A percentile compares a stretch with the other conserved stretches of the same genome.
phyloP scores from a whole-genome alignment of 176 grass and related monocot genomes.

The Pontederia crassipes region DNA sequence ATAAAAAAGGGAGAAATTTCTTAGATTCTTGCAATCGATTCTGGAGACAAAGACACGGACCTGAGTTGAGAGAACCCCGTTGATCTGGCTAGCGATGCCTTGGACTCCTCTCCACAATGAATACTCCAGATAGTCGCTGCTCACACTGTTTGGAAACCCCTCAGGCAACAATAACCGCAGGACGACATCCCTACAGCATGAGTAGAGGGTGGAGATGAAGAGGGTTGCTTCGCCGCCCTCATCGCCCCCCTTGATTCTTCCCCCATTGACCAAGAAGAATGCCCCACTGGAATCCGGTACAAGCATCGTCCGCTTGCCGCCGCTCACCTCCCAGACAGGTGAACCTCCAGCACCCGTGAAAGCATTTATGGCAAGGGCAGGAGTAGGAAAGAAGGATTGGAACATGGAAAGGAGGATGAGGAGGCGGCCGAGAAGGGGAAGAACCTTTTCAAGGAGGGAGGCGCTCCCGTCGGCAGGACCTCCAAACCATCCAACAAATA shows the following conservation, averaged over 20 bases:
- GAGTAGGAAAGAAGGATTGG: constrained; percentile 12
- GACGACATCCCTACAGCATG: constrained; percentile 9
- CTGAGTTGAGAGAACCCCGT: constrained; percentile 85
- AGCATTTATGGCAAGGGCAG: constrained; percentile 19
- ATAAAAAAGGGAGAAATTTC: no score
- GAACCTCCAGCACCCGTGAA: neutral
- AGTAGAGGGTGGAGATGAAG: constrained; percentile 31
- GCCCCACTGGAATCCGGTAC: constrained; percentile 19
- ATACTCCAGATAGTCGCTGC: constrained; percentile 75
- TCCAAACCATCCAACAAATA: constrained; percentile 2
- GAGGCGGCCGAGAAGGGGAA: constrained; percentile 8
- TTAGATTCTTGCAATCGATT: neutral
- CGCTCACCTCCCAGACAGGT: constrained; percentile 59
- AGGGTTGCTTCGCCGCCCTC: neutral
- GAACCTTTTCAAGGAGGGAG: neutral
- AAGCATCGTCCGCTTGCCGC: constrained; percentile 36
- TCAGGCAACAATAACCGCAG: constrained; percentile 48
- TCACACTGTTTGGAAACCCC: constrained; percentile 76
- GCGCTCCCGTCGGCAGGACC: neutral
- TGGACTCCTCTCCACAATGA: constrained; percentile 78
- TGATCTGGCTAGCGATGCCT: constrained; percentile 77
- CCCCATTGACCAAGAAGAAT: constrained; percentile 23
- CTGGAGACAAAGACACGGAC: constrained; percentile 4
- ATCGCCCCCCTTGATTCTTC: neutral
- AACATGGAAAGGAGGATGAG: constrained; percentile 20